Conservation (phyloP, 192 early-diverging fungal species). For the Rhizophagus clarus region DNA sequence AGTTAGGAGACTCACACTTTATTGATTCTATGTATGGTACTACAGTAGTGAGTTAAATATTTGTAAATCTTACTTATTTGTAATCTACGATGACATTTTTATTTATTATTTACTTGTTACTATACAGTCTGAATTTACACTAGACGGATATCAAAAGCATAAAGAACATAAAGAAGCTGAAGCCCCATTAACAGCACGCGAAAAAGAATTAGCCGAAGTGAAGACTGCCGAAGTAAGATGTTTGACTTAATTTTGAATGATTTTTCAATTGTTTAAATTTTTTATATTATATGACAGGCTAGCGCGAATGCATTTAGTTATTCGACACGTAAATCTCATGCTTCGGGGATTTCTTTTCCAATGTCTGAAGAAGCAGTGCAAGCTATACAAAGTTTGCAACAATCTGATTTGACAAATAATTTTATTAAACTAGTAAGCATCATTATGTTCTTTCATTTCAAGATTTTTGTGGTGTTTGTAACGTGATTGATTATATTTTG, state of each 20-base stretch:
- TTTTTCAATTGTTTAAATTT: background rate
- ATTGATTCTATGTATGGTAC: slow-evolving; percentile 85
- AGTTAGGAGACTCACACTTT: slow-evolving; percentile 81
- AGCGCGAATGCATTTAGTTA: slow-evolving; percentile 56
- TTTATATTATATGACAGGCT: slow-evolving; percentile 38
- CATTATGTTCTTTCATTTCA: slow-evolving; percentile 9
- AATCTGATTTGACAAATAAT: slow-evolving; percentile 52
- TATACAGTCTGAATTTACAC: slow-evolving; percentile 63
- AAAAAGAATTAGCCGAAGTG: slow-evolving; percentile 73
- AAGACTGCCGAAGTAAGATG: slow-evolving; percentile 56
- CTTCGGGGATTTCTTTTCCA: slow-evolving; percentile 64
- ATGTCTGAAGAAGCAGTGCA: slow-evolving; percentile 57
- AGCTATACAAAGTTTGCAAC: slow-evolving; percentile 61
- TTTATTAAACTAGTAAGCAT: slow-evolving; percentile 57
- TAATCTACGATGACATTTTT: background rate
- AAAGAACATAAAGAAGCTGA: slow-evolving; percentile 60
- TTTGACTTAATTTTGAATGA: slow-evolving; percentile 1
- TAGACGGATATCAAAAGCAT: slow-evolving; percentile 67
- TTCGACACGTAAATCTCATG: slow-evolving; percentile 64
- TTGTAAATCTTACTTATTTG: background rate
- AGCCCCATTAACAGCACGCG: slow-evolving; percentile 85
- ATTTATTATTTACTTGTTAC: background rate
- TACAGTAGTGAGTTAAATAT: slow-evolving; percentile 46
- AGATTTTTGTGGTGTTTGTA: background rate
- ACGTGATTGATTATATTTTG: background rate